A percentile compares a stretch with the other conserved stretches of the same genome.
Evolutionary conservation across 768 basidiomycete genomes (phyloP).

Genomic region (Symmetrospora coprosmae): DNA sequence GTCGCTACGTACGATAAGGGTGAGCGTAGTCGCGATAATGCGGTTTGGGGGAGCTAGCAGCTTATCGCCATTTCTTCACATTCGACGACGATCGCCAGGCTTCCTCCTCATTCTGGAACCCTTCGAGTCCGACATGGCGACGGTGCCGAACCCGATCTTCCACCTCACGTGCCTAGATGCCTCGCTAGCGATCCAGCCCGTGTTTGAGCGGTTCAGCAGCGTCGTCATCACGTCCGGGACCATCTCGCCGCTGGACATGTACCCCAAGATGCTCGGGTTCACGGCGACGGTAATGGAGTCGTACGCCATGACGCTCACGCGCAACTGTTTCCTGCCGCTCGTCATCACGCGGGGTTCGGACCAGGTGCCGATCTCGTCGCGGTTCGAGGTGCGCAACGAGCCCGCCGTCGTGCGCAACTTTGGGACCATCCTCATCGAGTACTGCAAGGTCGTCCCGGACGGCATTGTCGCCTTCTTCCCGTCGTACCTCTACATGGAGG

Average conservation of each 20-base stretch:
- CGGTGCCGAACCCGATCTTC: slow-evolving; percentile 95
- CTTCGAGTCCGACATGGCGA: slow-evolving; percentile 95
- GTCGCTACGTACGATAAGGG: slow-evolving; percentile 98
- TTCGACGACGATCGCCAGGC: slow-evolving; percentile 42
- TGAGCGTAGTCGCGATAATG: too few relatives aligned
- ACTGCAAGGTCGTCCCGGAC: slow-evolving; percentile 94
- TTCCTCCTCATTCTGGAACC: slow-evolving; percentile 94
- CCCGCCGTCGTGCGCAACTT: slow-evolving; percentile 98
- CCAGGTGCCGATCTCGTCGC: slow-evolving; percentile 93
- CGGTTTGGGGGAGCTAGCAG: too few relatives aligned
- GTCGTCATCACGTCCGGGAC: slow-evolving; percentile 99
- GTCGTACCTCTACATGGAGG: slow-evolving; percentile 99
- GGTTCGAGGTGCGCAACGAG: slow-evolving; percentile 97
- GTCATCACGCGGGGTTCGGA: slow-evolving; percentile 97
- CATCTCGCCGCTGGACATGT: slow-evolving; percentile 97
- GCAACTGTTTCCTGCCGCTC: slow-evolving; percentile 89
- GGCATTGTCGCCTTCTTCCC: slow-evolving; percentile 99
- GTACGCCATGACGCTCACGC: slow-evolving; percentile 91
- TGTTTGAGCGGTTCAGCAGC: slow-evolving; percentile 93
- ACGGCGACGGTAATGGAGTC: slow-evolving; percentile 92
- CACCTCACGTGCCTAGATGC: slow-evolving; percentile 98
- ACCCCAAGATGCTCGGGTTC: slow-evolving; percentile 98
- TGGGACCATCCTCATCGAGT: slow-evolving; percentile 92
- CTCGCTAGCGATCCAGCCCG: slow-evolving; percentile 88
- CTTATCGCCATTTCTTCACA: too few relatives aligned